Conservation (phyloP, 345 rosid genomes). For the Eucalyptus victrix region DNA sequence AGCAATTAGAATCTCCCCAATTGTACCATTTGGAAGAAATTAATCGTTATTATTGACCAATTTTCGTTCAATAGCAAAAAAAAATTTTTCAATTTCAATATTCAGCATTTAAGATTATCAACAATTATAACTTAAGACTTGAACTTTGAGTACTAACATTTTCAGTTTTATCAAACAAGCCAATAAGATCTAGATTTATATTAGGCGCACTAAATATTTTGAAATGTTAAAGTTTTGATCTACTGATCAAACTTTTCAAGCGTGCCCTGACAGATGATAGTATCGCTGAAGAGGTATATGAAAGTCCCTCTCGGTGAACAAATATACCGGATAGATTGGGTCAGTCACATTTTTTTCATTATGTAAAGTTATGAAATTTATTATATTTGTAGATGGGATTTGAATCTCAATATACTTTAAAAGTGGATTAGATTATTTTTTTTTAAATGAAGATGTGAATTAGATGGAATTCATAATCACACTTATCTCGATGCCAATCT, state of each 20-base stretch:
- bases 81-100: background rate
- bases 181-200: no score
- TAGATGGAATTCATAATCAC: background rate
- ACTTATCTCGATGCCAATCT: background rate
- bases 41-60: no score
- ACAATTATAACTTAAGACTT: background rate
- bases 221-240: background rate
- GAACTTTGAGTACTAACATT: no score
- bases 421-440: background rate
- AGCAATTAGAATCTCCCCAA: background rate
- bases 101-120: background rate
- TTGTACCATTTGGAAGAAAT: no score
- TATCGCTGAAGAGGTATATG: background rate
- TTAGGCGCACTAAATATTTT: background rate
- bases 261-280: background rate
- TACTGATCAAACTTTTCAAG: rapidly evolving
- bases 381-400: background rate
- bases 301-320: background rate
- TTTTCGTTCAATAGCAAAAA: background rate
- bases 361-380: no score
- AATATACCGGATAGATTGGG: background rate
- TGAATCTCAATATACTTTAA: background rate
- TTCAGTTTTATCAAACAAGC: background rate
- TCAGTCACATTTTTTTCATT: background rate
- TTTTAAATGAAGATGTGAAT: background rate